Percentiles rank a stretch among this genome's conserved stretches.
phyloP scores from a whole-genome alignment of 73 alveolate species.

The Paramecium sonneborni region DNA sequence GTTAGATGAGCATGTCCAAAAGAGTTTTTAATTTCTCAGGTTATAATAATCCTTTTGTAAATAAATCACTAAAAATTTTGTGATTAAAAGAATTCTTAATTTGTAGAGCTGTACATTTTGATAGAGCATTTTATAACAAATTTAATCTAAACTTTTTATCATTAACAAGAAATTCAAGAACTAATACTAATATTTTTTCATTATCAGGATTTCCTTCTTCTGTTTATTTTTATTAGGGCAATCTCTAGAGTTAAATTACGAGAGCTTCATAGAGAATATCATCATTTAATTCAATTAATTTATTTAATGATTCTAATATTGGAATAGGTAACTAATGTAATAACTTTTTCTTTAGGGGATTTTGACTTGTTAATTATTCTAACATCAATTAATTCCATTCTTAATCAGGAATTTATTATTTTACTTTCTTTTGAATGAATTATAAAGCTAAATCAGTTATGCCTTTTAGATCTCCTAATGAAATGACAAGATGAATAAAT shows the following conservation, averaged over 20 bases:
- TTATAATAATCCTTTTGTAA: neutral
- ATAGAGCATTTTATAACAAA: neutral
- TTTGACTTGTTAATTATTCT: neutral
- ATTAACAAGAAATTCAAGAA: neutral
- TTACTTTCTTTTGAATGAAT: neutral
- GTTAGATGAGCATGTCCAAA: neutral
- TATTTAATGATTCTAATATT: neutral
- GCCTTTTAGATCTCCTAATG: neutral
- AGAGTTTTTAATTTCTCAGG: neutral
- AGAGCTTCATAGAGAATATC: neutral
- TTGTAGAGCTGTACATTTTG: constrained; percentile 4
- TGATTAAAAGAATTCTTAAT: neutral
- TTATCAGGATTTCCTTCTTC: neutral
- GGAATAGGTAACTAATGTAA: neutral
- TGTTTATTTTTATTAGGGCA: neutral
- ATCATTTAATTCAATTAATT: neutral
- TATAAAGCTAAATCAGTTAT: constrained; percentile 15
- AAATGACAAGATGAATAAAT: neutral
- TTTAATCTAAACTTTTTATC: neutral
- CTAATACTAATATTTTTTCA: neutral
- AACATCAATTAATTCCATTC: neutral
- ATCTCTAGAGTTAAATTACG: neutral
- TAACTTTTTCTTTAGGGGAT: neutral
- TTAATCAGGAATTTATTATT: neutral
- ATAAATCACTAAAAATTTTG: neutral